Evolutionary conservation across 345 rosid genomes (phyloP).

Genomic region (Capsella bursapastoris): DNA sequence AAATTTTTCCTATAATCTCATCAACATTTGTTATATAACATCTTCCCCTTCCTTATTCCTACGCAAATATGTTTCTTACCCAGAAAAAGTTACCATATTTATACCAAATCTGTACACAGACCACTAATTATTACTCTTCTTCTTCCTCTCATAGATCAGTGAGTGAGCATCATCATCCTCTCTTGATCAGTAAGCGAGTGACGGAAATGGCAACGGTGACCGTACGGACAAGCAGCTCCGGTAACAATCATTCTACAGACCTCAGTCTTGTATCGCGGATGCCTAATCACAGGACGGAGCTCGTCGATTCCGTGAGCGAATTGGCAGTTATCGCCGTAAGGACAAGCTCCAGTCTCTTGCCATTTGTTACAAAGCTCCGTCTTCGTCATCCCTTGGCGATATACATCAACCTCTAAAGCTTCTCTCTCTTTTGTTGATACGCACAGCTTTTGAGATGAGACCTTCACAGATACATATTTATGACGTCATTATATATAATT

Average conservation of each 20-base stretch:
- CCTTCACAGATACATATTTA: neutral
- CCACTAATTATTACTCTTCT: slow-evolving; percentile 34
- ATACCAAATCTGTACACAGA: slow-evolving; percentile 40
- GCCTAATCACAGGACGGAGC: slow-evolving; percentile 88
- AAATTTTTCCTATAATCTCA: slow-evolving; percentile 24
- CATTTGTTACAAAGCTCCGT: slow-evolving; percentile 98
- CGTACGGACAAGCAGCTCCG: slow-evolving; percentile 77
- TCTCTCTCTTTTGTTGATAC: slow-evolving; percentile 52
- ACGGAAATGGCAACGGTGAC: slow-evolving; percentile 96
- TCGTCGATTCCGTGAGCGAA: slow-evolving; percentile 90
- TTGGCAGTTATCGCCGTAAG: slow-evolving; percentile 74
- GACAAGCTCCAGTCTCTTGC: slow-evolving; percentile 93
- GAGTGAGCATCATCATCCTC: slow-evolving; percentile 44
- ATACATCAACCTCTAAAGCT: slow-evolving; percentile 65
- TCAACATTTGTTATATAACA: slow-evolving; percentile 28
- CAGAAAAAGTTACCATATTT: slow-evolving; percentile 31
- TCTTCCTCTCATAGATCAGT: slow-evolving; percentile 31
- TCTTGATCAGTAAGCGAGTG: slow-evolving; percentile 88
- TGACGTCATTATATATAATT: neutral
- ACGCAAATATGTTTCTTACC: slow-evolving; percentile 2
- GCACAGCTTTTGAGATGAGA: slow-evolving; percentile 40
- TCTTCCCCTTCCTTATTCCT: slow-evolving; percentile 17
- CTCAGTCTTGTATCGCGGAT: slow-evolving; percentile 89
- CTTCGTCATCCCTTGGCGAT: slow-evolving; percentile 84
- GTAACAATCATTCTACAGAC: slow-evolving; percentile 80